These are phyloP conservation scores for Xylariaceae sp. DNA, from an alignment of 2,329 filamentous ascomycete genomes.

Conservation along the genomic window DNA sequence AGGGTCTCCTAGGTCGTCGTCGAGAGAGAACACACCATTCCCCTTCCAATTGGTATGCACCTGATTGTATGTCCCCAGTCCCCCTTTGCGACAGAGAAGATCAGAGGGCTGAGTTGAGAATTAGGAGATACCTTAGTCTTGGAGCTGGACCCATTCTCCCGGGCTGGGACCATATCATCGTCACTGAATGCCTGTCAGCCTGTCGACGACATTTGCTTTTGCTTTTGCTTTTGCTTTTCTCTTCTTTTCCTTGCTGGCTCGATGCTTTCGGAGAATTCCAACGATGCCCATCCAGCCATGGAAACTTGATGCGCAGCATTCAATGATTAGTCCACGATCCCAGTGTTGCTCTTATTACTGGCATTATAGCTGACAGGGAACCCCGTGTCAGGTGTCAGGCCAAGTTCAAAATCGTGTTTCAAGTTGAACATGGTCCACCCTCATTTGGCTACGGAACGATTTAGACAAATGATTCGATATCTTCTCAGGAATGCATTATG, in stretches of 20 bases:
- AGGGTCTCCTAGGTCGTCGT: background rate
- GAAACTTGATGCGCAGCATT: conserved; percentile 14
- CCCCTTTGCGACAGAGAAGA: background rate
- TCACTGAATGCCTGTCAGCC: conserved; percentile 6
- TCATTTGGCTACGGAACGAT: conserved; percentile 26
- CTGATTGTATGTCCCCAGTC: background rate
- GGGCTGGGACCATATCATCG: background rate
- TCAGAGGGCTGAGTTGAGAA: background rate
- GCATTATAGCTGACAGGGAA: background rate
- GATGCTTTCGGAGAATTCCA: conserved; percentile 13
- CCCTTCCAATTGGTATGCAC: background rate
- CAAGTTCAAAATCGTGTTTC: conserved; percentile 28
- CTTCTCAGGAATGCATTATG: conserved; percentile 17
- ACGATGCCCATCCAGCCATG: conserved; percentile 10
- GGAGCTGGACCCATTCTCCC: background rate
- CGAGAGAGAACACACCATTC: background rate
- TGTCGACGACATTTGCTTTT: conserved; percentile 2
- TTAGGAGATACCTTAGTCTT: background rate
- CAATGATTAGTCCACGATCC: conserved; percentile 17
- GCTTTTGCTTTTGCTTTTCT: conserved; percentile 3
- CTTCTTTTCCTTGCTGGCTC: background rate
- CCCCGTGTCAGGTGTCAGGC: background rate
- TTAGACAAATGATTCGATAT: conserved; percentile 21
- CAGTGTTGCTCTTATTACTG: conserved; percentile 19
- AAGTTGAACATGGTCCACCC: conserved; percentile 31